These are phyloP conservation scores for Podospora comata DNA, from an alignment of 495 filamentous ascomycete species.

Conservation along the genomic window DNA sequence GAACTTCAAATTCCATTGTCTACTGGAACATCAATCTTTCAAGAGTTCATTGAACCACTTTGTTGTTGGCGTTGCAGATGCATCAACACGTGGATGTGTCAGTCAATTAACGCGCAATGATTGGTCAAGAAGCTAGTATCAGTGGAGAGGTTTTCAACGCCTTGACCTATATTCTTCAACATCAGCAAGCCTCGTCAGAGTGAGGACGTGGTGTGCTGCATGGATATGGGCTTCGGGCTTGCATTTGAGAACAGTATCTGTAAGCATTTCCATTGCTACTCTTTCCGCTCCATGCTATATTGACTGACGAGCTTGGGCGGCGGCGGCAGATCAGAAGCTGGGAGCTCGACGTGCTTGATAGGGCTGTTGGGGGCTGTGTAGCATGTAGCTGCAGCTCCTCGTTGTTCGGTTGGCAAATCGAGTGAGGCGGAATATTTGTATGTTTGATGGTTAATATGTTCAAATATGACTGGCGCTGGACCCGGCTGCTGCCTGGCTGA, in stretches of 20 bases:
- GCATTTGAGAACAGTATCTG: neutral
- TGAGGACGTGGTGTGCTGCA: neutral
- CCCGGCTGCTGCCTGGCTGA: neutral
- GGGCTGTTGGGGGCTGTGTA: neutral
- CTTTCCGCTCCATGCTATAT: neutral
- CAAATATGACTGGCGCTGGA: neutral
- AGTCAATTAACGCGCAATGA: neutral
- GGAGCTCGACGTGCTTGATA: neutral
- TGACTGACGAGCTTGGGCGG: neutral
- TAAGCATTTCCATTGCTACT: neutral
- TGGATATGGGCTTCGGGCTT: neutral
- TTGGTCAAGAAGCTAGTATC: neutral
- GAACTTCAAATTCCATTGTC: no score
- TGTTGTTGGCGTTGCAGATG: neutral
- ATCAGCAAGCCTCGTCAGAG: neutral
- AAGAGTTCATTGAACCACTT: neutral
- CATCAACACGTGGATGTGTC: neutral
- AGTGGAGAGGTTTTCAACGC: neutral
- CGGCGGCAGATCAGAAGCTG: neutral
- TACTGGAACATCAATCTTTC: neutral
- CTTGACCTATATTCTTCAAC: neutral
- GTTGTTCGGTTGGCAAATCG: neutral
- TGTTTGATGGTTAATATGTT: neutral
- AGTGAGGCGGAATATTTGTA: neutral
- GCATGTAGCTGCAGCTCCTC: neutral